Percentiles rank a stretch among this genome's conserved stretches.
Evolutionary conservation across 1,139 yeast genomes (phyloP).

Genomic region (Spathaspora sp.): DNA sequence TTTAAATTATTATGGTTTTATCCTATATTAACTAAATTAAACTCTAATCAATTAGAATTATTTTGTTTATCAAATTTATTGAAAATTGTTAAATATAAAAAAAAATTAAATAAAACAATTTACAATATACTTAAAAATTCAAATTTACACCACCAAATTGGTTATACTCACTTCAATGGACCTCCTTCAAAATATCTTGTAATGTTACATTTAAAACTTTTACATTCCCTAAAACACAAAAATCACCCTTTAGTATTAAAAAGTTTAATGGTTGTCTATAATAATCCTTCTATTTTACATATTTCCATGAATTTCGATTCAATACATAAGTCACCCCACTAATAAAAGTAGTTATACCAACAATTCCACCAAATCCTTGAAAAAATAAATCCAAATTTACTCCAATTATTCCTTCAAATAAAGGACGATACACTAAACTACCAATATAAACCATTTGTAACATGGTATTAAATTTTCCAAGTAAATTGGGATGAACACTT

Average conservation of each 20-base stretch:
- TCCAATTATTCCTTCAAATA: slow-evolving; percentile 33
- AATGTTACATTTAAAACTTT: slow-evolving; percentile 8
- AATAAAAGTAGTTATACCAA: slow-evolving; percentile 72
- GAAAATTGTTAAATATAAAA: slow-evolving; percentile 3
- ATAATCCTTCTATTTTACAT: slow-evolving; percentile 15
- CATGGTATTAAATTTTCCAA: slow-evolving; percentile 86
- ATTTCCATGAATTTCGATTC: slow-evolving; percentile 63
- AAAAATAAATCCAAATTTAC: slow-evolving; percentile 13
- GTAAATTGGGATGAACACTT: slow-evolving; percentile 83
- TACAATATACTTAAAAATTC: background rate
- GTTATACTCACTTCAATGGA: slow-evolving; percentile 4
- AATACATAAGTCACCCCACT: slow-evolving; percentile 80
- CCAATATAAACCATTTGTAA: slow-evolving; percentile 92
- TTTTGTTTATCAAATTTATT: slow-evolving; percentile 12
- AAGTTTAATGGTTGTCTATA: slow-evolving; percentile 10
- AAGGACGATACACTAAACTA: slow-evolving; percentile 66
- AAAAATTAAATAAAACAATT: background rate
- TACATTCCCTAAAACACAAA: background rate
- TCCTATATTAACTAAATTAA: slow-evolving; percentile 8
- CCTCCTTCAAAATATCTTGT: background rate
- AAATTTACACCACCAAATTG: background rate
- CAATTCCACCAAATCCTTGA: slow-evolving; percentile 36
- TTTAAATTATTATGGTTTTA: slow-evolving; percentile 9
- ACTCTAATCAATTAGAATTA: slow-evolving; percentile 6
- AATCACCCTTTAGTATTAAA: slow-evolving; percentile 9